phyloP scores from a whole-genome alignment of 495 filamentous ascomycete genomes.

The Aspergillus haitiensis region DNA sequence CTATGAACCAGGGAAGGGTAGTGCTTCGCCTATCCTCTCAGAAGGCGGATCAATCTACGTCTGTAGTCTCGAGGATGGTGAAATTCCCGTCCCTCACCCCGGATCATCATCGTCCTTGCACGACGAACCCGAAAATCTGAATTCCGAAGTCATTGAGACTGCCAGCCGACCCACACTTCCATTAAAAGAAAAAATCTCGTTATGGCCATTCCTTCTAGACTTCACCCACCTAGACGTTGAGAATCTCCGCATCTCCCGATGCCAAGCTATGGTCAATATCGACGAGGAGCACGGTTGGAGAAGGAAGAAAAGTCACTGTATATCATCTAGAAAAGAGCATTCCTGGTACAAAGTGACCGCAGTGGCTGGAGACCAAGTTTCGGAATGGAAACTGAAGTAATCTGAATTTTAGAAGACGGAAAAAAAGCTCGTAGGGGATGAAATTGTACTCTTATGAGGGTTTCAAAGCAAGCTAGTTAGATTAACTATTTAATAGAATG shows the following conservation, averaged over 20 bases:
- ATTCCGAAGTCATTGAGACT: not conserved
- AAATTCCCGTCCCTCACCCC: not conserved
- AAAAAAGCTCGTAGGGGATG: no score
- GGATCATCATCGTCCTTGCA: not conserved
- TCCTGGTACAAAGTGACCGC: constrained; percentile 7
- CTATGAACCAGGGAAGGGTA: constrained; percentile 22
- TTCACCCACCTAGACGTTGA: constrained; percentile 11
- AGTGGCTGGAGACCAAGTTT: constrained; percentile 7
- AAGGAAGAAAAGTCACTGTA: not conserved
- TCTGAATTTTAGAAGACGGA: no score
- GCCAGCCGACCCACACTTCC: not conserved
- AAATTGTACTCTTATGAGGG: no score
- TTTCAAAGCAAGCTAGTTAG: no score
- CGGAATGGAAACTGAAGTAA: constrained; percentile 16
- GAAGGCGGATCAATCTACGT: constrained; percentile 24
- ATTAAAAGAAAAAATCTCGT: constrained; percentile 10
- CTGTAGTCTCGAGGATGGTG: constrained; percentile 11
- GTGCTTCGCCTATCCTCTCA: constrained; percentile 14
- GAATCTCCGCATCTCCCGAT: constrained; percentile 2
- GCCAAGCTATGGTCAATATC: not conserved
- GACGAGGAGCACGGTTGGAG: not conserved
- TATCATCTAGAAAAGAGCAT: not conserved
- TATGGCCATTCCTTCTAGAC: constrained; percentile 22
- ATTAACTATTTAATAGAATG: no score
- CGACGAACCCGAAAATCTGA: not conserved